These are phyloP conservation scores for Eimeria praecox DNA, from an alignment of 169 alveolate species.

Conservation along the genomic window DNA sequence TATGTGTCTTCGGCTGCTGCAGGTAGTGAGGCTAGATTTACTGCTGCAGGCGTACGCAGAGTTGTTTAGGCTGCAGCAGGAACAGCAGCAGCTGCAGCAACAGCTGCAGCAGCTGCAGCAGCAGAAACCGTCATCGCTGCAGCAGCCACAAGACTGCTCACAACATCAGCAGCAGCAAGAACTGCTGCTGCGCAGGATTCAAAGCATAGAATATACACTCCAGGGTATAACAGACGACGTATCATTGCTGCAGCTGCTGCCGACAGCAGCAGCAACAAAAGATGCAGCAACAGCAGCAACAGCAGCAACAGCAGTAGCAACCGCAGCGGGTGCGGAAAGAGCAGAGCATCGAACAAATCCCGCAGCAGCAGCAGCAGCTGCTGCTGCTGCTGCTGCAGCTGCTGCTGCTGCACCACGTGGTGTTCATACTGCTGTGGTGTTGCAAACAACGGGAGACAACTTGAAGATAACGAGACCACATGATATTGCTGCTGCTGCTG, in stretches of 20 bases:
- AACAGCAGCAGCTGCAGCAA: slow-evolving; percentile 36
- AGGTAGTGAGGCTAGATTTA: slow-evolving; percentile 19
- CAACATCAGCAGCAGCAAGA: neutral
- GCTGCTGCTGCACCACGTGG: neutral
- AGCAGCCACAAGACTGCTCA: neutral
- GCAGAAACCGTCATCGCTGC: neutral
- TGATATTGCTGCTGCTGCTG: slow-evolving; percentile 6
- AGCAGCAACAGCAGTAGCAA: neutral
- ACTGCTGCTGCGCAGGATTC: neutral
- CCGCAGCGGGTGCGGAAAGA: neutral
- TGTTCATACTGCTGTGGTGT: neutral
- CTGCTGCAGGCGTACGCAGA: slow-evolving; percentile 23
- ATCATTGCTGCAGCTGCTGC: slow-evolving; percentile 1
- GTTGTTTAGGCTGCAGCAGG: slow-evolving; percentile 19
- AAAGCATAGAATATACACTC: neutral
- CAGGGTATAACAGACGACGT: slow-evolving; percentile 21
- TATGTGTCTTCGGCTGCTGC: neutral
- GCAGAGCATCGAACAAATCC: neutral
- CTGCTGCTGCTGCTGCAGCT: neutral
- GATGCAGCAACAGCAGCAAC: neutral
- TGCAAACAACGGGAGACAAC: neutral
- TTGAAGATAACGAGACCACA: neutral
- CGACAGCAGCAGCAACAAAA: neutral
- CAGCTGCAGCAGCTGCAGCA: slow-evolving; percentile 9
- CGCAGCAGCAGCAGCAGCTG: neutral